These are phyloP conservation scores for Lactarius sanguifluus DNA, from an alignment of 768 basidiomycete species.

Conservation along the genomic window DNA sequence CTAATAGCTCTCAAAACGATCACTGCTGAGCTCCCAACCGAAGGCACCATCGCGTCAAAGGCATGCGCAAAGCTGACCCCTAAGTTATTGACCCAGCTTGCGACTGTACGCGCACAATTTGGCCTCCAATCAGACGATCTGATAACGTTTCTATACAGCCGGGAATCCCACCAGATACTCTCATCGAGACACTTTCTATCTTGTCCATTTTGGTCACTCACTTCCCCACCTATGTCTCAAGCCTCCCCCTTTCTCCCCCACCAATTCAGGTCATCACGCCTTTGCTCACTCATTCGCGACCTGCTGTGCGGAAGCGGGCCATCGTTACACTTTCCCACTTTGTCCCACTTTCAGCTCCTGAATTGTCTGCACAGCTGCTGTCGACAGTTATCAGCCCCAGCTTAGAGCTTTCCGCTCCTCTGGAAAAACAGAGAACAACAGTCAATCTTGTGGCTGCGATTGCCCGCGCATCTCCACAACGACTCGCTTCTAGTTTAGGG, in stretches of 20 bases:
- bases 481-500: conserved; percentile 58
- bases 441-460: conserved; percentile 79
- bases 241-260: conserved; percentile 50
- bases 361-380: conserved; percentile 62
- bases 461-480: conserved; percentile 67
- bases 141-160: conserved; percentile 41
- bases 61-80: conserved; percentile 85
- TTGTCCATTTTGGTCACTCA: conserved; percentile 86
- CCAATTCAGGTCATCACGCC: conserved; percentile 70
- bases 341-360: conserved; percentile 66
- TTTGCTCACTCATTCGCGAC: conserved; percentile 69
- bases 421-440: conserved; percentile 75
- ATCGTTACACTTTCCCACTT: conserved; percentile 85
- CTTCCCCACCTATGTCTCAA: conserved; percentile 69
- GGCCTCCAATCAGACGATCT: not conserved
- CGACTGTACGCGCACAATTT: conserved; percentile 50
- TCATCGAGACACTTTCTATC: conserved; percentile 81
- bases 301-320: conserved; percentile 90
- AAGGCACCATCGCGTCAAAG: conserved; percentile 73
- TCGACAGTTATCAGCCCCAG: conserved; percentile 59
- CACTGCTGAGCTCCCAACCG: conserved; percentile 82
- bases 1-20: conserved; percentile 87
- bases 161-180: conserved; percentile 72
- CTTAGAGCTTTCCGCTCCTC: conserved; percentile 48
- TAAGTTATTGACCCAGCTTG: conserved; percentile 75